Base-by-base conservation (phyloP, 495 filamentous ascomycete genomes). In the Xylaria castorea region DNA sequence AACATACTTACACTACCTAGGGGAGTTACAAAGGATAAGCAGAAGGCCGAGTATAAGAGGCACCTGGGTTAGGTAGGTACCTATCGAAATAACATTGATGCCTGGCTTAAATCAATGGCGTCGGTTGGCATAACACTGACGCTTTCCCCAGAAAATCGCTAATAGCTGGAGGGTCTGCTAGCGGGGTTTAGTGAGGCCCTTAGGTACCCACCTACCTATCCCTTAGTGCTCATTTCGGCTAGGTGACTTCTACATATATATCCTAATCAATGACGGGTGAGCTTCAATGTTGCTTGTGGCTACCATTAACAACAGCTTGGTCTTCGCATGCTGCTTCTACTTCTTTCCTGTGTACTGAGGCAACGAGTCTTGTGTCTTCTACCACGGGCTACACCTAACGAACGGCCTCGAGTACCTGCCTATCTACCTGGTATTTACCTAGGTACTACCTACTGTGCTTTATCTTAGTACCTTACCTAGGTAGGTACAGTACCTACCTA, bases 131-230 rank as follows among this genome's bases (percentile, higher is more conserved):
- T 44, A 11, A 44, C 42, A 12, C 50, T n/a, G 50, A 53, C 25
- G 50, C 12, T 25, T 53, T 53, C 50, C 50, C 50, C 50, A 53
- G 50, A 27, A 25, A 8, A 53, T 53, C 50, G 7, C n/a, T 25
- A 22, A 51, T n/a, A n/a, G n/a, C 38, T 57, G 9, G 51, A 57
- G 51, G 51, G 51, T 30, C 51, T 57, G 12, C 51, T 57, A 57
- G 51, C 25, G 25, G 51, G 51, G 51, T 32, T 57, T 6, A 32
- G 12, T 51, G 48, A 51, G 8, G 48, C n/a, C n/a, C n/a, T n/a
- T n/a, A n/a, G n/a, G n/a, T n/a, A n/a, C n/a, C n/a, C n/a, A n/a
- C n/a, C n/a, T n/a, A 38, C 36, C 36, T 38, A 38, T 38, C 36
- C 36, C n/a, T n/a, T n/a, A n/a, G n/a, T n/a, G n/a, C n/a, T n/a